phyloP scores from a whole-genome alignment of 1,139 yeast genomes.

The Geotrichum histeridarum region DNA sequence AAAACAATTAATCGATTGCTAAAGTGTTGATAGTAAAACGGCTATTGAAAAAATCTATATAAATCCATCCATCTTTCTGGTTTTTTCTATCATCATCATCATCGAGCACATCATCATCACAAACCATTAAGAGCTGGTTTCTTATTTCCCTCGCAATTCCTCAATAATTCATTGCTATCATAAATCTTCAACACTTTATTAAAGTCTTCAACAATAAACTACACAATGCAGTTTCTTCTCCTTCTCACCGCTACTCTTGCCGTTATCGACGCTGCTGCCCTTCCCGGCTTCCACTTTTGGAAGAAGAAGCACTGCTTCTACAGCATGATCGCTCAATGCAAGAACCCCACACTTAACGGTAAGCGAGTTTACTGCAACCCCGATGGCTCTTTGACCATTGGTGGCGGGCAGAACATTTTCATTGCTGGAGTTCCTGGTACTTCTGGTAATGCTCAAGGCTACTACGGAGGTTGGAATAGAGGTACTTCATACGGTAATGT shows the following conservation, averaged over 20 bases:
- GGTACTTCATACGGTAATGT: neutral
- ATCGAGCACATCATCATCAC: too few relatives aligned
- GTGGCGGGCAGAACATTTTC: neutral
- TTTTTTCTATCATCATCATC: neutral
- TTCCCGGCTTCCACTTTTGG: neutral
- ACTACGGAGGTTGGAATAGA: conserved; percentile 4
- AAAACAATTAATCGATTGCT: too few relatives aligned
- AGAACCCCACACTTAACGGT: neutral
- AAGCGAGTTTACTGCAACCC: neutral
- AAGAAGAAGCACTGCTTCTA: neutral
- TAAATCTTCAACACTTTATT: neutral
- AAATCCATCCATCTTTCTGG: neutral
- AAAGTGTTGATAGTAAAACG: too few relatives aligned
- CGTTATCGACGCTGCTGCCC: conserved; percentile 3
- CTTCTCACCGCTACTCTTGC: neutral
- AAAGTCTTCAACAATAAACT: neutral
- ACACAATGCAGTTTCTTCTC: neutral
- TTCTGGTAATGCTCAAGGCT: neutral
- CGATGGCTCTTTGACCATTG: conserved; percentile 1
- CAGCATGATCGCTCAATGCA: neutral
- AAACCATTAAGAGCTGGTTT: too few relatives aligned
- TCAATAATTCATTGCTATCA: neutral
- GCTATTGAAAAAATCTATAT: too few relatives aligned
- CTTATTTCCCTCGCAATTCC: too few relatives aligned
- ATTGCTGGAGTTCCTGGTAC: conserved; percentile 1